A percentile compares a stretch with the other conserved stretches of the same genome.
phyloP scores from a whole-genome alignment of 1,284 basidiomycete species.

The Papiliotrema fonsecae region DNA sequence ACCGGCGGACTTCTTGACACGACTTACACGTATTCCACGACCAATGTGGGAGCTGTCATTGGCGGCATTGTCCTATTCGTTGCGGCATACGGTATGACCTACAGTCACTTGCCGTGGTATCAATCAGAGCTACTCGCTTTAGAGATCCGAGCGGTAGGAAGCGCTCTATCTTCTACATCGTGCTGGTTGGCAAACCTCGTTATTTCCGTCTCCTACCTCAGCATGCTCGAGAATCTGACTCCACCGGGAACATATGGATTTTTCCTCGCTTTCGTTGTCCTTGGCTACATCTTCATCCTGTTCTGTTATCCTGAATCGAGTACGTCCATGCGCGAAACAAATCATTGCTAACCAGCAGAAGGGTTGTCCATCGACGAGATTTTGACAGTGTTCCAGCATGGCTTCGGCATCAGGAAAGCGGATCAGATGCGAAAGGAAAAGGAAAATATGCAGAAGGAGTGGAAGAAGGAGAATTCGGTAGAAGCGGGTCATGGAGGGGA shows the following conservation, averaged over 20 bases:
- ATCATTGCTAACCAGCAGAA: not conserved
- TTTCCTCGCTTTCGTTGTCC: constrained; percentile 11
- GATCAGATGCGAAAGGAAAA: constrained; percentile 1
- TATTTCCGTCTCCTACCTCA: constrained; percentile 13
- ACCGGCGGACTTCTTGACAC: not conserved
- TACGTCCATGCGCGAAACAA: constrained; percentile 5
- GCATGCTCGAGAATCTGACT: constrained; percentile 8
- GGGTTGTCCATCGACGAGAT: constrained; percentile 67
- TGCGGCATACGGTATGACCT: constrained; percentile 30
- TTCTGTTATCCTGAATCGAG: constrained; percentile 20
- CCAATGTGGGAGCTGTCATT: constrained; percentile 24
- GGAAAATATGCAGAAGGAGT: too few relatives aligned
- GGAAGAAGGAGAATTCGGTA: too few relatives aligned
- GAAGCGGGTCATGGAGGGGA: too few relatives aligned
- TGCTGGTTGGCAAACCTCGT: constrained; percentile 15
- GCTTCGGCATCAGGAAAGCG: constrained; percentile 46
- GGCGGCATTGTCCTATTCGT: constrained; percentile 33
- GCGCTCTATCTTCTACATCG: constrained; percentile 8
- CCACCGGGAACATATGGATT: constrained; percentile 12
- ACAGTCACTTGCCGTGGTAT: constrained; percentile 40
- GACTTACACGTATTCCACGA: constrained; percentile 1
- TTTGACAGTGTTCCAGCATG: constrained; percentile 45
- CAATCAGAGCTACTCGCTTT: constrained; percentile 30
- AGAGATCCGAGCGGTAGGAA: constrained; percentile 31
- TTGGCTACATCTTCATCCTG: constrained; percentile 8